Evolutionary conservation across 345 rosid genomes (phyloP).

Genomic region (Gossypium ekmanianum): DNA sequence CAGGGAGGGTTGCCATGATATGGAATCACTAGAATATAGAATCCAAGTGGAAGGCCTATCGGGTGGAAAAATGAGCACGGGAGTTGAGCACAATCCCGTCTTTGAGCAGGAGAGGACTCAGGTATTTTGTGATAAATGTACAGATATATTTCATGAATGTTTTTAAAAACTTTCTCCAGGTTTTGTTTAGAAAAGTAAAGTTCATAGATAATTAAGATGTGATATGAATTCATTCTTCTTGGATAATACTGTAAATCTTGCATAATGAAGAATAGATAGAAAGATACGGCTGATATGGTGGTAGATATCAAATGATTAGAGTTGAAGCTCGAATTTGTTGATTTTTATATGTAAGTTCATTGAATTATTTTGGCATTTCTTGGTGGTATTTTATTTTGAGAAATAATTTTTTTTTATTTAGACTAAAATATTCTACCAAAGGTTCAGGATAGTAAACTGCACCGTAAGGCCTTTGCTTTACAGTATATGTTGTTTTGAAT

Average conservation of each 20-base stretch:
- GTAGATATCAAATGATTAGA: not conserved
- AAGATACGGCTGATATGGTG: not conserved
- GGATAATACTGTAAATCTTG: not conserved
- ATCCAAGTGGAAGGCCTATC: slow-evolving; percentile 19
- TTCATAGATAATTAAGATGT: not conserved
- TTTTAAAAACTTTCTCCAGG: not conserved
- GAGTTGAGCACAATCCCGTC: slow-evolving; percentile 9
- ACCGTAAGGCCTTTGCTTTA: not conserved
- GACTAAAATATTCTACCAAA: not conserved
- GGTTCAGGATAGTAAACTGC: not conserved
- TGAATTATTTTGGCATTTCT: not conserved
- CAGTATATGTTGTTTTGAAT: not conserved
- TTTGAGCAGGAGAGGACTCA: slow-evolving; percentile 29
- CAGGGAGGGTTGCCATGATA: slow-evolving; percentile 24
- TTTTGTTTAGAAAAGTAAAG: not conserved
- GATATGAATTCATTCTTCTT: not conserved
- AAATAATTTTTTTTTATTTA: not conserved
- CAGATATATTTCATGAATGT: not conserved
- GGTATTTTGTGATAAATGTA: slow-evolving; percentile 18
- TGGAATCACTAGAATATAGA: slow-evolving; percentile 20
- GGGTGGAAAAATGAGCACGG: slow-evolving; percentile 11
- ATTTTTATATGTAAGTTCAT: not conserved
- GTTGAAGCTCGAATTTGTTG: not conserved
- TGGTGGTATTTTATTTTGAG: not conserved
- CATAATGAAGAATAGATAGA: not conserved